phyloP scores from a whole-genome alignment of 257 asterid genomes.

The Rubia yunnanensis region DNA sequence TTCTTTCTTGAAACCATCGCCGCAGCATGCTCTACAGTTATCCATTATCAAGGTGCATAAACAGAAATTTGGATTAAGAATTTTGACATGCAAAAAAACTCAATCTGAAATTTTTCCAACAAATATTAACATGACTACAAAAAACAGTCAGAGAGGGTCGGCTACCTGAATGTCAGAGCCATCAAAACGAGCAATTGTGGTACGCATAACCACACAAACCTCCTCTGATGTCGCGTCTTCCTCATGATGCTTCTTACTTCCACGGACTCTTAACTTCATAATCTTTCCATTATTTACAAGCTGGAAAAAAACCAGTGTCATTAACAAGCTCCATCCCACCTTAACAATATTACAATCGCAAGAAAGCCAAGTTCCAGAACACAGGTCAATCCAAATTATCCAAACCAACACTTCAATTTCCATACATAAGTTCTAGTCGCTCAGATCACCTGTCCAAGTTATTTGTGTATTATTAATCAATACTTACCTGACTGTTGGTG shows the following conservation, averaged over 20 bases:
- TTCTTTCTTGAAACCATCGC: slow-evolving; percentile 48
- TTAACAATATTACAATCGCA: background rate
- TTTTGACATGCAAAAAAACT: background rate
- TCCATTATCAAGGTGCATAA: slow-evolving; percentile 4
- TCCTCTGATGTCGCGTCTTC: slow-evolving; percentile 64
- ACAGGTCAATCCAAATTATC: background rate
- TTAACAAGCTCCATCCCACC: background rate
- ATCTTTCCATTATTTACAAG: slow-evolving; percentile 64
- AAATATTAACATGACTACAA: background rate
- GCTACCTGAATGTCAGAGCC: slow-evolving; percentile 84
- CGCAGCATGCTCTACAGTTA: slow-evolving; percentile 55
- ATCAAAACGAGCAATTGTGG: slow-evolving; percentile 77
- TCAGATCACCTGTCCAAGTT: background rate
- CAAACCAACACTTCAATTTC: background rate
- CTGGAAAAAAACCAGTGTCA: slow-evolving; percentile 29
- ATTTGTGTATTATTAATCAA: no score
- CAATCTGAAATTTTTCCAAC: background rate
- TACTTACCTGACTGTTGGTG: no score
- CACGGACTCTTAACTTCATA: slow-evolving; percentile 75
- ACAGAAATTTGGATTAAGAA: background rate
- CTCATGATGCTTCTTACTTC: slow-evolving; percentile 49
- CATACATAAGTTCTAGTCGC: background rate
- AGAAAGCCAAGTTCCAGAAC: background rate
- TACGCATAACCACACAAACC: slow-evolving; percentile 79
- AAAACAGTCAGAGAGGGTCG: background rate